Conservation (phyloP, 2,329 filamentous ascomycete species). For the Fusarium vanettenii region DNA sequence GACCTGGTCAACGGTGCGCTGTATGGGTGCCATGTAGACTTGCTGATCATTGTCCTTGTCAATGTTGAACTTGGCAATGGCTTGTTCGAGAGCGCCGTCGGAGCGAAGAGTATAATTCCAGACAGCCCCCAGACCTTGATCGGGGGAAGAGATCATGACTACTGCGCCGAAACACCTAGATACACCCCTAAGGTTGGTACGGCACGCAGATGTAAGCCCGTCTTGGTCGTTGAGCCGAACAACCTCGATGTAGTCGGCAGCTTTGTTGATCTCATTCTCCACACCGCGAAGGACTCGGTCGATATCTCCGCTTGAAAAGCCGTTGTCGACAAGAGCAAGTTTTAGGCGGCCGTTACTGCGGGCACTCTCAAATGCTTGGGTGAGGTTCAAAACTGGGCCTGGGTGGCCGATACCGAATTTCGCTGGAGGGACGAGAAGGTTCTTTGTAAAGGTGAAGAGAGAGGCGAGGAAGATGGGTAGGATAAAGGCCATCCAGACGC, state of each 20-base stretch:
- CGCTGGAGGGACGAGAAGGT: conserved; percentile 84
- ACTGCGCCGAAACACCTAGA: conserved; percentile 79
- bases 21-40: conserved; percentile 82
- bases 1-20: conserved; percentile 79
- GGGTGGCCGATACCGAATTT: conserved; percentile 77
- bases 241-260: conserved; percentile 65
- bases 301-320: conserved; percentile 75
- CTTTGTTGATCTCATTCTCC: conserved; percentile 64
- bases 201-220: conserved; percentile 73
- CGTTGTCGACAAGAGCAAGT: conserved; percentile 83
- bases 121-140: conserved; percentile 70
- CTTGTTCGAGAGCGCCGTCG: conserved; percentile 72
- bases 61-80: conserved; percentile 72
- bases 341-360: conserved; percentile 69
- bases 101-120: conserved; percentile 92
- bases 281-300: conserved; percentile 75
- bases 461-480: conserved; percentile 68
- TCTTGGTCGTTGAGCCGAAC: conserved; percentile 64
- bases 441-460: conserved; percentile 78
- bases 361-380: conserved; percentile 70
- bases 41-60: conserved; percentile 78
- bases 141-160: conserved; percentile 80
- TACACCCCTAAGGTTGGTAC: conserved; percentile 72
- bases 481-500: conserved; percentile 67
- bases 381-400: conserved; percentile 71